Percentiles rank a stretch among this genome's conserved stretches.
These are phyloP conservation scores for Scytalidium lignicola DNA, from an alignment of 2,329 filamentous ascomycete species.

Conservation along the genomic window DNA sequence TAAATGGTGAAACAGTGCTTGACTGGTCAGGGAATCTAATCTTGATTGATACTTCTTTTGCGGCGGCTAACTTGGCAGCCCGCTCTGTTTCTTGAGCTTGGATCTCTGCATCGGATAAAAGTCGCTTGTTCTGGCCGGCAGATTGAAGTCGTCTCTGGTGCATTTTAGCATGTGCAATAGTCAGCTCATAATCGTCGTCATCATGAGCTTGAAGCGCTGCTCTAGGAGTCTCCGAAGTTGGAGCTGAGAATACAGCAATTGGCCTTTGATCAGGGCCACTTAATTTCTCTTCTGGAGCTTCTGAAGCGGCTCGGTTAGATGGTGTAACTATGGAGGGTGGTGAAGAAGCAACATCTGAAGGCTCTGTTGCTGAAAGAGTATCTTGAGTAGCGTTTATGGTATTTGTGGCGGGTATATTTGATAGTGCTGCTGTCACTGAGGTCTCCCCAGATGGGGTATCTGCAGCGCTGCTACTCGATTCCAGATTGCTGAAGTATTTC, in stretches of 20 bases:
- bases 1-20: slow-evolving; percentile 67
- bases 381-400: not conserved
- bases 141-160: slow-evolving; percentile 64
- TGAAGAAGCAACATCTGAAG: slow-evolving; percentile 4
- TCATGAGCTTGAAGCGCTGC: slow-evolving; percentile 60
- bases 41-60: slow-evolving; percentile 68
- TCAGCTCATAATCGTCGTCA: slow-evolving; percentile 72
- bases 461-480: slow-evolving; percentile 2
- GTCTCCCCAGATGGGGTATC: slow-evolving; percentile 7
- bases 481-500: slow-evolving; percentile 56
- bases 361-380: not conserved
- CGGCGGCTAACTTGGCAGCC: slow-evolving; percentile 57
- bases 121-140: slow-evolving; percentile 64
- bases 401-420: slow-evolving; percentile 10
- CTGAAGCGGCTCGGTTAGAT: slow-evolving; percentile 7
- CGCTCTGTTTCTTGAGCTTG: slow-evolving; percentile 63
- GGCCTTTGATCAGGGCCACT: slow-evolving; percentile 36
- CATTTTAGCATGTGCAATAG: slow-evolving; percentile 68
- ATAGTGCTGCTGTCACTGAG: slow-evolving; percentile 15
- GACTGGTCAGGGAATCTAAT: slow-evolving; percentile 86
- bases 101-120: slow-evolving; percentile 79
- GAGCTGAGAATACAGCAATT: slow-evolving; percentile 72
- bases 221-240: slow-evolving; percentile 66
- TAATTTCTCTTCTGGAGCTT: slow-evolving; percentile 8
- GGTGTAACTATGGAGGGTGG: slow-evolving; percentile 2